Evolutionary conservation across 176 grass and related monocot species (phyloP), one percentile per base, ranked within the genome.

Genomic region (Phoenix dactylifera): DNA sequence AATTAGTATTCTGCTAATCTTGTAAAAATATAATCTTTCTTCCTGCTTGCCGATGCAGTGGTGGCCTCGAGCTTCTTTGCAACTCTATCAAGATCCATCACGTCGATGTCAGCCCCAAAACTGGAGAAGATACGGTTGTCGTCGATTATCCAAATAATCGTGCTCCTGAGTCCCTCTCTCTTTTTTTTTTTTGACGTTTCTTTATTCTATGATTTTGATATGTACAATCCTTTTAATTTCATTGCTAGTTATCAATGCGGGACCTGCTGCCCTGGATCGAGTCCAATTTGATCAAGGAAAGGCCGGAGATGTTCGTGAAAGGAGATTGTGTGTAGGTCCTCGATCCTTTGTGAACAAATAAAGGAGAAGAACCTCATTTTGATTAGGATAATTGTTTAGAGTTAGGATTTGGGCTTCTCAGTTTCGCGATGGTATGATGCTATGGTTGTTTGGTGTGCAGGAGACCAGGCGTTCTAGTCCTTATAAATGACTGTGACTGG

Each of bases 301-400:
- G 84, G 14, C 87, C 81, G 1, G 92, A 97, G 72, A 97, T 97
- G 92, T 97, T 97, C 76, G 48, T 97, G 39, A 91, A 97, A 70
- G 92, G 72, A 0, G 83, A 88, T 39, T 78, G 81, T 9, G 92
- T 90, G 87, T 96, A 90, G 39, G 79, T 25, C 49, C 71, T n/a
- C 49, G 14, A 50, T 51, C 15, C 17, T 67, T 44, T 44, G 12
- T 44, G 7, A 12, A 44, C 35, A 44, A 44, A 44, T 14, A 14
- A 44, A 44, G 35, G 9, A 44, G 35, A 44, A 44, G 12, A 44
- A 44, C 12, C 35, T 44, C 9, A 44, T 44, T 44, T 14, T 44
- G 10, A 44, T 44, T 44, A 0, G 35, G 35, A 12, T 44, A 44
- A 44, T 44, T 10, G 0, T 44, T 44, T 14, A 44, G 3, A 44